Percentiles rank a stretch among this genome's conserved stretches.
Conservation (phyloP, 2,329 filamentous ascomycete genomes). For the Colletotrichum gloeosporioides region DNA sequence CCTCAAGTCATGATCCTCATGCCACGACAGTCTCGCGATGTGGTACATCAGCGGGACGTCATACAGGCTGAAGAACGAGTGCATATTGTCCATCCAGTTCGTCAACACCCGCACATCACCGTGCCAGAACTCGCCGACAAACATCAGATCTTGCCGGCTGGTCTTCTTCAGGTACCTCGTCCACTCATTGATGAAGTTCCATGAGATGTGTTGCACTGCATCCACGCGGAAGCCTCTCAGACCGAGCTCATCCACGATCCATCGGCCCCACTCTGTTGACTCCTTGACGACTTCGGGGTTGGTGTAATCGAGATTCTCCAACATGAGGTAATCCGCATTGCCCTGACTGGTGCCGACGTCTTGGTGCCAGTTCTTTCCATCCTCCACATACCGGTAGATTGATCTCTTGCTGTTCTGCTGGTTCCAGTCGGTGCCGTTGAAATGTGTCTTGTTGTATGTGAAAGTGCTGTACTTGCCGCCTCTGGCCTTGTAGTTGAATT, state of each 20-base stretch:
- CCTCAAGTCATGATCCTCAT: background rate
- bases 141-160: background rate
- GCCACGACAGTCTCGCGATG: constrained; percentile 15
- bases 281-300: constrained; percentile 15
- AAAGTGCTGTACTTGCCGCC: constrained; percentile 18
- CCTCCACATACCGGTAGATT: constrained; percentile 17
- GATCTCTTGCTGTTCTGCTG: constrained; percentile 12
- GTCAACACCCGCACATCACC: constrained; percentile 15
- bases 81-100: constrained; percentile 12
- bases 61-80: constrained; percentile 15
- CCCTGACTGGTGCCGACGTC: constrained; percentile 15
- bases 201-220: constrained; percentile 22
- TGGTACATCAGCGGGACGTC: constrained; percentile 18
- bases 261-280: constrained; percentile 12
- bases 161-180: background rate
- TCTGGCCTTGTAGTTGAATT: constrained; percentile 10
- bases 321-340: constrained; percentile 18
- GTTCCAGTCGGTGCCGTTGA: constrained; percentile 21
- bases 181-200: constrained; percentile 18
- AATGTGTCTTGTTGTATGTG: constrained; percentile 17
- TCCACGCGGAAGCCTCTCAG: constrained; percentile 12
- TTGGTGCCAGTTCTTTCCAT: constrained; percentile 19
- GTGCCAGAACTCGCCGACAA: constrained; percentile 18
- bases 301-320: constrained; percentile 18
- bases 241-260: constrained; percentile 13